Conservation (phyloP, 2,329 filamentous ascomycete species). For the Orbilia javanica region DNA sequence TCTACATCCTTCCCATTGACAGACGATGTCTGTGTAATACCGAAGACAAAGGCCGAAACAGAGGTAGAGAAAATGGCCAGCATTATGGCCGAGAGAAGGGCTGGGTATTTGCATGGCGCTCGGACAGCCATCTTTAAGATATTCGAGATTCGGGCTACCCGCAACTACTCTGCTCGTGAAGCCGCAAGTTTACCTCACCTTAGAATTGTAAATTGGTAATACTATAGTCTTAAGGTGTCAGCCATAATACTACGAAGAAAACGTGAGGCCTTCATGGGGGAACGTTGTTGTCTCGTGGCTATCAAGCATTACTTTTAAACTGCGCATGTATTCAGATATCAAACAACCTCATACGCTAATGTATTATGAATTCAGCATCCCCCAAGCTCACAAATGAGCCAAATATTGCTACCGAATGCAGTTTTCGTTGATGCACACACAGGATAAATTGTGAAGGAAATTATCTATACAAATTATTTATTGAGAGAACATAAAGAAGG, state of each 20-base stretch:
- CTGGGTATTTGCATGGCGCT: not conserved
- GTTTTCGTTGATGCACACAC: not conserved
- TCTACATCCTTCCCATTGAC: not conserved
- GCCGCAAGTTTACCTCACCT: too few relatives aligned
- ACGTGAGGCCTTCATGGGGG: not conserved
- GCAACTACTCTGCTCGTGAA: too few relatives aligned
- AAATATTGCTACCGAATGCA: not conserved
- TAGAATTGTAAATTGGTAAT: too few relatives aligned
- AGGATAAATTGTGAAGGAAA: not conserved
- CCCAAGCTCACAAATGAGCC: not conserved
- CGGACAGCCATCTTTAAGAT: not conserved
- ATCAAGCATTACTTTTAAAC: not conserved
- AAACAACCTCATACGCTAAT: not conserved
- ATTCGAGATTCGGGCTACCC: too few relatives aligned
- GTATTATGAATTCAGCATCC: not conserved
- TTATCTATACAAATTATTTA: conserved; percentile 9
- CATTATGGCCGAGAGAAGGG: not conserved
- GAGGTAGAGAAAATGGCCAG: not conserved
- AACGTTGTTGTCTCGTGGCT: not conserved
- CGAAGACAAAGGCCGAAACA: conserved; percentile 1
- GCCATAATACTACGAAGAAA: not conserved
- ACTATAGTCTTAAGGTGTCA: not conserved
- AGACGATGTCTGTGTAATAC: not conserved
- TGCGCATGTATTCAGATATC: not conserved
- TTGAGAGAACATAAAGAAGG: not conserved